Evolutionary conservation across 768 basidiomycete genomes (phyloP), one percentile per base, ranked within the genome.

Genomic region (Kwoniella sp.): DNA sequence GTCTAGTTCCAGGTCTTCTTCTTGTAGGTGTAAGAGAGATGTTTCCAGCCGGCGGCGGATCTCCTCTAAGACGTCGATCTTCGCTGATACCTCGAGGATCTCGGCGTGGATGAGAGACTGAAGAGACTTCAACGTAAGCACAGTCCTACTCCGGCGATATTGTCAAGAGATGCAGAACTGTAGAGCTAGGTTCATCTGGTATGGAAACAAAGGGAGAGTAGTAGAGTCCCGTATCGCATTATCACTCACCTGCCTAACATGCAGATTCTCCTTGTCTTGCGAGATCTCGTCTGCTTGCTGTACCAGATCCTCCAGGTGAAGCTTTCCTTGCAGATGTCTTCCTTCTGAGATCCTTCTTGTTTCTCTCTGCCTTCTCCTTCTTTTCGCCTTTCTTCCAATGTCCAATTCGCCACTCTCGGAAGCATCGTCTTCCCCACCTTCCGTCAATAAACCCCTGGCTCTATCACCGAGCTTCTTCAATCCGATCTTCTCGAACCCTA

Each of bases 1-100:
- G 72, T 96, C 92, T n/a, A 99, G 82, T 74, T 97, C 95, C 24
- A 99, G 83, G 66, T 96, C 94, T 70, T 98, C 95, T 77, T 99
- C 95, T 61, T 94, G 90, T 50, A 97, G 78, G 76, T 86, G 90
- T 30, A 98, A 81, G 7, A 99, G 83, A 74, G 91, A 88, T 47
- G 87, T 84, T 74, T 93, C 90, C 25, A 98, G 83, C 68, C 88
- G 88, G 9, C 85, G 83, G 58, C 92, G 84, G 60, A 97, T 90
- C 17, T 81, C 84, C 70, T 94, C 91, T 36, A 98, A 81, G 4
- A 88, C 86, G 55, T 88, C 86, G 53, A 98, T 97, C 83, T 96
- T 97, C 68, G 86, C 84, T 25, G 90, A 88, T 22, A 99, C 90
- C 77, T 97, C 92, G 25, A 83, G 81, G 68, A 98, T 90, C 81